Evolutionary conservation across 192 early-diverging fungal genomes (phyloP), one percentile per base, ranked within the genome.

Genomic region (Coemansia javaensis): DNA sequence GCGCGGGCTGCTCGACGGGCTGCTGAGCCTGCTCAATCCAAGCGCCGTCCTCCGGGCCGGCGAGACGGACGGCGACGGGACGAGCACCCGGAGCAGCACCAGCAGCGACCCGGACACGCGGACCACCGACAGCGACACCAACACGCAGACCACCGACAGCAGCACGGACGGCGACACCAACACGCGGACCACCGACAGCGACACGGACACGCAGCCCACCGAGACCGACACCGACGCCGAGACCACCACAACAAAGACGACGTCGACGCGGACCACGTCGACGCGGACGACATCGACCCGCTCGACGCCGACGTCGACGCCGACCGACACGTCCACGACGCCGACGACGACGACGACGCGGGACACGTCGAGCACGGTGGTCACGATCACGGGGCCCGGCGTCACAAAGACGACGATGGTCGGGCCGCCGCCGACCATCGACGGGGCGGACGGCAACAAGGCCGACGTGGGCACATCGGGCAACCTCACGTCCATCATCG

Each of bases 361-460:
- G 9, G 18, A 27, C 5, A 21, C 33, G 10, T 38, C 51, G 31
- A 17, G 14, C 5, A 43, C 24, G 14, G n/a, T 71, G 12, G 60
- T 71, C 11, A 71, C 67, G 8, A 43, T 59, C 6, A 71, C 67
- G 31, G 51, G 67, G 40, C 55, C 60, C 6, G 56, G 56, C 25
- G 15, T 32, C 7, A 63, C 61, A 5, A 49, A 36, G 7, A 71
- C 67, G 6, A 62, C 67, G 12, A 13, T 32, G 36, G 41, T 59
- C 32, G 55, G 45, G 16, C 47, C 50, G 8, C 33, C 56, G 17
- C 63, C 63, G 1, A 63, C 61, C 23, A 71, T 71, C 44, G 67
- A 71, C 40, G 47, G 59, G 46, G 46, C 51, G 18, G 47, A 73
- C 47, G 69, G 63, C 27, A 57, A 62, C 42, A 73, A 73, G 63